Evolutionary conservation across 1,139 yeast genomes (phyloP), one percentile per base, ranked within the genome.

Genomic region (Diutina mesorugosa): DNA sequence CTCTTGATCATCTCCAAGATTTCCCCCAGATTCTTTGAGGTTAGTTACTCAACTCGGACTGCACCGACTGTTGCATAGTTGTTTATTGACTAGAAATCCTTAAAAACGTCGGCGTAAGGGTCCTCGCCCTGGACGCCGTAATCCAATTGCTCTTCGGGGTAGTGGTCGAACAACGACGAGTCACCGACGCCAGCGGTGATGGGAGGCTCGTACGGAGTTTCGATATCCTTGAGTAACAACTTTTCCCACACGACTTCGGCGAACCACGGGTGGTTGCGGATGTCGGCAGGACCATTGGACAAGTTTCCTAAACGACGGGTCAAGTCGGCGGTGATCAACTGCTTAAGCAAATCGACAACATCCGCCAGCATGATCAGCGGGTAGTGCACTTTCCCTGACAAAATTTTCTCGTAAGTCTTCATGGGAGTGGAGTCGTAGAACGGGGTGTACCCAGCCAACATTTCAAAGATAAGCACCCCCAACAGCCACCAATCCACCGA

Each of bases 401-500:
- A 72, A 58, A 81, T 81, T 63, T 80, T 81, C 63, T 81, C 85
- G 65, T 81, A 81, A 29, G 85, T 81, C 64, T 80, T 80, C 81
- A 81, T 79, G 14, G 85, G 85, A 1, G 84, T 78, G 28, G 81
- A 73, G 63, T 81, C 85, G 64, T 80, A 81, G 63, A 81, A 81
- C 48, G 85, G 85, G 1, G 85, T 81, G 62, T 79, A 79, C 18
- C 85, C 85, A 12, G 84, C 80, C 63, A 81, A 71, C 85, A 81
- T 81, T 66, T 81, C 85, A 64, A 75, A 81, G 54, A 81, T 80
- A 58, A 81, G 70, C 12, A 81, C 80, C 18, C 85, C 85, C 62
- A 81, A 73, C 3, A 83, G 78, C 85, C 85, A 81, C 84, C 84
- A 81, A 66, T 81, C 85, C 14, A 81, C 85, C 1, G 84, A 79